Base-by-base conservation (phyloP, 2,329 filamentous ascomycete species). In the Xylaria sp. region DNA sequence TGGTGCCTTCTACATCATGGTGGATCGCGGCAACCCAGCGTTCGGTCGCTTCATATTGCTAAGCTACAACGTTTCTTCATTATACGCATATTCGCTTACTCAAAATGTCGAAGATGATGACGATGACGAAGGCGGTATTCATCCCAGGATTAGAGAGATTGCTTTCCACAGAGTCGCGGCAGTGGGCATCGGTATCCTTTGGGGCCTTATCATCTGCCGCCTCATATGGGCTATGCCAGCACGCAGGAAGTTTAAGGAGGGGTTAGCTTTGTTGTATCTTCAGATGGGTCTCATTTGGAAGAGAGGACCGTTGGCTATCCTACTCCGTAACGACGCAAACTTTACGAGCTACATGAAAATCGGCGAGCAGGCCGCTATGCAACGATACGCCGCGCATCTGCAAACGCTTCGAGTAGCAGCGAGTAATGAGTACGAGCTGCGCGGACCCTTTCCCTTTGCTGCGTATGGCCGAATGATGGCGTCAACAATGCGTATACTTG, bases 261-360 rank as follows among this genome's bases (percentile, higher is more conserved):
- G 95, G 1, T 86, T 98, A 12, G 93, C 93, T 33, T 85, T 97
- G n/a, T 84, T 99, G 13, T 98, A 96, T 88, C 86, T 99, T 7
- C 93, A 97, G 67, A 94, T 99, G 90, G 93, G 94, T 18, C 86
- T 99, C 41, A 94, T 98, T 72, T 99, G 96, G 96, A 97, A 95
- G 82, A 90, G 94, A 54, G 95, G 97, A 9, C 96, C 96, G 0
- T 84, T 99, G 28, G 91, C 92, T 4, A 89, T 91, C 7, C 86
- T 97, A 64, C 83, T 90, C 0, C 86, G 90, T 55, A 89, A 86
- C 68, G 83, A 88, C 71, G 83, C 82, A 69, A 83, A 84, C 3
- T 68, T 86, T 43, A 77, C 79, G 64, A 88, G 90, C 6, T 98
- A 97, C 79, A 94, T 98, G 87, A 91, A 91, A 71, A 88, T 94